Conservation (phyloP, 352 stramenopile genomes). For the Phytophthora constricta region DNA sequence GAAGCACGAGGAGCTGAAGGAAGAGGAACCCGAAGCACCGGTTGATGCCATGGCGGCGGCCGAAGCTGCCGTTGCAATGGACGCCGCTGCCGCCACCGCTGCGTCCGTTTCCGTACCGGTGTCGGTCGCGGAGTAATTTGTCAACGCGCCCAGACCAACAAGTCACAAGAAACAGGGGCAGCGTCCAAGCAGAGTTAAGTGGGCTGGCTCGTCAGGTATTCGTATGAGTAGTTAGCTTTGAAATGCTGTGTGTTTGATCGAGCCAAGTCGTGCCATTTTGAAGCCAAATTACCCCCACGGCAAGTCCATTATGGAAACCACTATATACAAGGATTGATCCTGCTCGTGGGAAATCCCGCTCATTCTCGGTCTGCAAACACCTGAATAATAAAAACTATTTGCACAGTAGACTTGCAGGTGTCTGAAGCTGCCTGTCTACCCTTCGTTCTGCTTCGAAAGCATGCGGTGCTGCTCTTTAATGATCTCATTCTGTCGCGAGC, state of each 20-base stretch:
- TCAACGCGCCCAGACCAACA: slow-evolving; percentile 7
- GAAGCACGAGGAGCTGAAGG: slow-evolving; percentile 25
- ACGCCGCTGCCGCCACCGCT: slow-evolving; percentile 20
- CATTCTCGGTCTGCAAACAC: no score
- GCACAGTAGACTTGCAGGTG: not conserved
- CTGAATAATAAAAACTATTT: slow-evolving; percentile 1
- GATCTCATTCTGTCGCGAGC: slow-evolving; percentile 70
- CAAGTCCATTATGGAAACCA: not conserved
- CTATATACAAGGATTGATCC: no score
- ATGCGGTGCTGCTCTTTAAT: slow-evolving; percentile 81
- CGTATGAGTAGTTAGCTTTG: slow-evolving; percentile 8
- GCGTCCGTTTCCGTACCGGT: slow-evolving; percentile 25
- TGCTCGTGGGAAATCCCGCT: no score
- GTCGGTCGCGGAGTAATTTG: slow-evolving; percentile 31
- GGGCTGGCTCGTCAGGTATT: slow-evolving; percentile 8
- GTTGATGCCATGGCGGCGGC: slow-evolving; percentile 30
- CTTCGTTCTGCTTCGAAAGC: slow-evolving; percentile 45
- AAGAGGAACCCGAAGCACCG: slow-evolving; percentile 16
- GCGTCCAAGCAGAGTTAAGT: slow-evolving; percentile 16
- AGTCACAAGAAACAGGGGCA: slow-evolving; percentile 10
- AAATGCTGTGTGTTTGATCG: not conserved
- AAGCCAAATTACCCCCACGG: not conserved
- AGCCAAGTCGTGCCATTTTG: not conserved
- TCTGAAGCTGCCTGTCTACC: not conserved
- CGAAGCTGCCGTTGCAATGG: slow-evolving; percentile 31